Evolutionary conservation across 2,329 filamentous ascomycete species (phyloP).

Genomic region (Fragosphaeria purpurea): DNA sequence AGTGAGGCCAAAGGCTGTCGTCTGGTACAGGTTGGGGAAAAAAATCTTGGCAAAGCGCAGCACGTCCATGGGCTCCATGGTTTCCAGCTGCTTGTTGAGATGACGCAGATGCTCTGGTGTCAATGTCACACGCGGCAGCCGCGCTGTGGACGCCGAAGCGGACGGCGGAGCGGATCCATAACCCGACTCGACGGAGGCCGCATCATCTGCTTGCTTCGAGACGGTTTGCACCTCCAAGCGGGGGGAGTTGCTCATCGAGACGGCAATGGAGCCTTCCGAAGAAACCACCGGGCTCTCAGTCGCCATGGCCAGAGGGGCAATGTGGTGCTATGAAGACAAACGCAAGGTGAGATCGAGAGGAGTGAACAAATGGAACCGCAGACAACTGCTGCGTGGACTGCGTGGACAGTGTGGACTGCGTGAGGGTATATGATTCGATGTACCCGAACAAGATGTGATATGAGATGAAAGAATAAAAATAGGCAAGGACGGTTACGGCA

Average conservation of each 20-base stretch:
- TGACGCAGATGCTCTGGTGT: constrained; percentile 81
- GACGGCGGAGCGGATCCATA: constrained; percentile 57
- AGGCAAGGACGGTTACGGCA: no score
- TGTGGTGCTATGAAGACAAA: neutral
- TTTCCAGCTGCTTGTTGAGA: constrained; percentile 80
- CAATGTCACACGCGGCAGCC: constrained; percentile 71
- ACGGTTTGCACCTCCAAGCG: constrained; percentile 24
- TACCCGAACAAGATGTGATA: no score
- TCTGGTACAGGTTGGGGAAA: constrained; percentile 82
- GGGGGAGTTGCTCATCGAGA: constrained; percentile 20
- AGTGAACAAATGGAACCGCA: neutral
- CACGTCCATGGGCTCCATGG: constrained; percentile 82
- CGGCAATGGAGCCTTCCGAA: neutral
- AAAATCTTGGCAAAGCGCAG: constrained; percentile 86
- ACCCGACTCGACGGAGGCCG: constrained; percentile 61
- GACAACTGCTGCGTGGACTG: no score
- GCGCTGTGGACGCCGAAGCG: constrained; percentile 45
- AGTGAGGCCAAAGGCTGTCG: constrained; percentile 72
- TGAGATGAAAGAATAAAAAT: no score
- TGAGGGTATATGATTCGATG: no score
- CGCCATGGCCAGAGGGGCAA: neutral
- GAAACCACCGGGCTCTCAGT: neutral
- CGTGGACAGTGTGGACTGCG: no score
- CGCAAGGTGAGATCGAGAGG: neutral
- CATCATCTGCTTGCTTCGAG: constrained; percentile 29